Conservation (phyloP, 768 basidiomycete genomes). For the Ephemerocybe angulata region DNA sequence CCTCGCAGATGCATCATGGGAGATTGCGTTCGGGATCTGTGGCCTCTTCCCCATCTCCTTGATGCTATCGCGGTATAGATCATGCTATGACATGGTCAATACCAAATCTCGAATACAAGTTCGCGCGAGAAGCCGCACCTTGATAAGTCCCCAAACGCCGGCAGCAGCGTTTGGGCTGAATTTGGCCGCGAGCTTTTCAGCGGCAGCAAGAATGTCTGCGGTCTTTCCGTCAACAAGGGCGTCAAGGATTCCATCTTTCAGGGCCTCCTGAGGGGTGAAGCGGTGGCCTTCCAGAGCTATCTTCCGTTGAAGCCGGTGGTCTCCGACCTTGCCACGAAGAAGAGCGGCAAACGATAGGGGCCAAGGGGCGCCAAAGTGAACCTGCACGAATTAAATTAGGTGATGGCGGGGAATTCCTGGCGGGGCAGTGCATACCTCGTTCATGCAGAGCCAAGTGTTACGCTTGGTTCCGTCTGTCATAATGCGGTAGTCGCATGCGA, state of each 20-base stretch:
- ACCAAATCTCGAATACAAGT: neutral
- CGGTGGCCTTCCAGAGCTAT: conserved; percentile 78
- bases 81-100: conserved; percentile 33
- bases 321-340: conserved; percentile 60
- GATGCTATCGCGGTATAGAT: conserved; percentile 55
- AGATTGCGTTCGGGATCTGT: conserved; percentile 28
- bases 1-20: conserved; percentile 51
- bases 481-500: conserved; percentile 85
- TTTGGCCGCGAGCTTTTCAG: conserved; percentile 56
- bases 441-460: conserved; percentile 89
- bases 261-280: conserved; percentile 70
- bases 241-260: conserved; percentile 66
- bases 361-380: conserved; percentile 81
- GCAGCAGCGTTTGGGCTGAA: conserved; percentile 47
- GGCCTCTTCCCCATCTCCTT: conserved; percentile 38
- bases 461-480: conserved; percentile 80
- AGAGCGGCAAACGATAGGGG: conserved; percentile 69
- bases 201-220: conserved; percentile 55
- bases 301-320: conserved; percentile 57
- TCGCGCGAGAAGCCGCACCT: conserved; percentile 35
- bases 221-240: conserved; percentile 61
- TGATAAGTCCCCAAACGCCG: conserved; percentile 74
- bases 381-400: conserved; percentile 31
- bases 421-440: conserved; percentile 49
- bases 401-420: neutral